Evolutionary conservation across 768 basidiomycete genomes (phyloP), one percentile per base, ranked within the genome.

Genomic region (Tulasnella sp.): DNA sequence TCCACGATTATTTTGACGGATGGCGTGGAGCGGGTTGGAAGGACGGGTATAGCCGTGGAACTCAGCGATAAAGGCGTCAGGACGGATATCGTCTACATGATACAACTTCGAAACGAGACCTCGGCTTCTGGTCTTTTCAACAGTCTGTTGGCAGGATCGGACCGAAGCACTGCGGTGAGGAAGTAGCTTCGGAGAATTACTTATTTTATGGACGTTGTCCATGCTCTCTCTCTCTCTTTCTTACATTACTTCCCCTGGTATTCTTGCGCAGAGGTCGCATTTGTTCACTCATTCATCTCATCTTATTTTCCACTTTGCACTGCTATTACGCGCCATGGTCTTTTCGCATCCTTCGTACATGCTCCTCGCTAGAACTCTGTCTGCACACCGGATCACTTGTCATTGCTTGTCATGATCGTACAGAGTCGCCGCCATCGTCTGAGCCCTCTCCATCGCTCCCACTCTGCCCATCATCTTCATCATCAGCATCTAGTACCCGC

Each of bases 11-110:
- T 99, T 29, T 75, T 97, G 53, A 90, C 85, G 3, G 94, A 97
- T 70, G 96, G 94, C 7, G 95, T 98, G 26, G 96, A 99, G 73
- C 79, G 95, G 48, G 95, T 99, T n/a, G 96, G 90, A 21, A 97
- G 95, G 74, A 98, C 95, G 2, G 96, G 96, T 13, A 86, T 99
- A 42, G 96, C 96, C 47, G 85, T 99, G 63, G 95, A 98, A 72
- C 73, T 99, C 53, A 93, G 89, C 71, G 89, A 94, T 74, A 78
- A 83, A 59, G 96, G 96, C n/a, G 71, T 80, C 51, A 80, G 95
- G 61, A 94, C 94, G 13, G 96, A 95, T 24, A 83, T 97, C 68
- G 76, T 98, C 58, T 96, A 99, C 72, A 96, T 99, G 96, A 84
- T 98, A 56, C 94, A 98, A 73, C 72, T 94, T 48, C 83, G 90